A percentile compares a stretch with the other conserved stretches of the same genome.
Conservation (phyloP, 208 protist genomes). For the Leishmania gerbilli region DNA sequence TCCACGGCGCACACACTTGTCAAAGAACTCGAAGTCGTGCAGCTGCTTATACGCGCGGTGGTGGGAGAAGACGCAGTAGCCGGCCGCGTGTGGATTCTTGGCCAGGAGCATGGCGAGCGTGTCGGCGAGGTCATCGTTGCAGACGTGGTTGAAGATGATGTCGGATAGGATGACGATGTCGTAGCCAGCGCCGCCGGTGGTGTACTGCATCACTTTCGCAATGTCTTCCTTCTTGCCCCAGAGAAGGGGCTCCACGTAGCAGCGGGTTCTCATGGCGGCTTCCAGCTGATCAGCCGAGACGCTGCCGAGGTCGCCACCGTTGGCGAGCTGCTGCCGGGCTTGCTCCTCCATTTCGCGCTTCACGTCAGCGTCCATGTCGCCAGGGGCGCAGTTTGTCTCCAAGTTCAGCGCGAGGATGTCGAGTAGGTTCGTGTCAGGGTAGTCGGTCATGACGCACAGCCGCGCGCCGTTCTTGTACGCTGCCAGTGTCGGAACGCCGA, state of each 20-base stretch:
- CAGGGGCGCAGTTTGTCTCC: slow-evolving; percentile 58
- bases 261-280: slow-evolving; percentile 24
- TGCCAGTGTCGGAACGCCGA: slow-evolving; percentile 76
- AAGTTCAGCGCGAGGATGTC: slow-evolving; percentile 82
- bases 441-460: slow-evolving; percentile 81
- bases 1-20: slow-evolving; percentile 78
- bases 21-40: slow-evolving; percentile 88
- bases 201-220: slow-evolving; percentile 57
- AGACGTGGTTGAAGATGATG: slow-evolving; percentile 92
- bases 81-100: slow-evolving; percentile 46
- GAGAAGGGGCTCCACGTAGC: slow-evolving; percentile 72
- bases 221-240: slow-evolving; percentile 87
- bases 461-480: slow-evolving; percentile 76
- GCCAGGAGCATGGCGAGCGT: slow-evolving; percentile 60
- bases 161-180: slow-evolving; percentile 90
- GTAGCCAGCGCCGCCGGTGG: slow-evolving; percentile 54
- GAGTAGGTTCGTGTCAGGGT: slow-evolving; percentile 76
- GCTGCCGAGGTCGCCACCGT: not conserved
- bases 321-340: slow-evolving; percentile 9
- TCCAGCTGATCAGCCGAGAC: slow-evolving; percentile 17
- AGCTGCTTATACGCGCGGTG: slow-evolving; percentile 85
- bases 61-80: slow-evolving; percentile 92
- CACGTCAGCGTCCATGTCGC: slow-evolving; percentile 49
- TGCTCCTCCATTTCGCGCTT: slow-evolving; percentile 17
- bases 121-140: slow-evolving; percentile 83